Base-by-base conservation (phyloP, 2,329 filamentous ascomycete genomes). In the Teratosphaeria nubilosa region DNA sequence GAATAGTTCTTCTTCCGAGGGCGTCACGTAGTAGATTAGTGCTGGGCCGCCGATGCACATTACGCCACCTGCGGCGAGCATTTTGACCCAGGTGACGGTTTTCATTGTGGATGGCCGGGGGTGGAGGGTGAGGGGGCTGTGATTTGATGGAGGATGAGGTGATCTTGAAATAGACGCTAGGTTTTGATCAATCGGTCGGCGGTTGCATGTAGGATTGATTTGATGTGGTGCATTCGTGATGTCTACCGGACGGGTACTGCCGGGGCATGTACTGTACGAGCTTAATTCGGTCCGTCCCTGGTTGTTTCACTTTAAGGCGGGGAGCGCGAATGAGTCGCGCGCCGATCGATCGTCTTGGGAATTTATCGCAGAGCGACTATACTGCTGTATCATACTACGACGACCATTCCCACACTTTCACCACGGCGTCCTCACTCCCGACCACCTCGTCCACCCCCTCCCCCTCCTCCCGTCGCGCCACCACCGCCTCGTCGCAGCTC, bases 1-100 rank as follows among this genome's bases (percentile, higher is more conserved):
- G 79, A 95, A 91, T 50, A 99, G 81, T 76, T 97, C 91, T 74
- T 96, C 94, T 66, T 96, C 91, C 13, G 88, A 87, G 1, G 94
- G 94, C 52, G 82, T 82, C 53, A 95, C 77, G 73, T 85, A 95
- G 75, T 86, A 83, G 51, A 92, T 87, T 56, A 97, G 77, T 16
- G 87, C 86, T 25, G 94, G 94, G 3, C 94, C 94, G 56, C 94
- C 94, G 60, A 96, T 80, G 68, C 84, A 86, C 66, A 94, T 79
- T 53, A 80, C 74, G 50, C 78, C 80, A 66, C 88, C 89, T 59
- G 79, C 83, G 56, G 77, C 75, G 5, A 86, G 66, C 82, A 92
- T 89, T 76, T 94, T 94, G 61, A 82, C 63, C 74, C 78, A 82
- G 52, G 77, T 77, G 60, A 72, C 70, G 54, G 76, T 75, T 61